Conservation (phyloP, 1,284 basidiomycete genomes). For the Butyriboletus appendiculatus region DNA sequence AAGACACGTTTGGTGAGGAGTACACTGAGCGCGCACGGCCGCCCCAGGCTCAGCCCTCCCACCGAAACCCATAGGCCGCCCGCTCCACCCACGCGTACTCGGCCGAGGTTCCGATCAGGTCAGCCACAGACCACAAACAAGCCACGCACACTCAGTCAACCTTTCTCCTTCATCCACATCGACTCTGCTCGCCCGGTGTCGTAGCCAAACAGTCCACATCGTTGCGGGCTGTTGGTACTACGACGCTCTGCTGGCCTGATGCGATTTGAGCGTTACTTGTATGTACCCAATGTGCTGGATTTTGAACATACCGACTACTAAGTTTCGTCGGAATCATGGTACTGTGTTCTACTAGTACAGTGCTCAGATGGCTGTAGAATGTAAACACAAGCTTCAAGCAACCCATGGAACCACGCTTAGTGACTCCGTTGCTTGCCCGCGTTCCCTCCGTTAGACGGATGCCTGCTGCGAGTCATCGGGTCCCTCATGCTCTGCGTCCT, state of each 20-base stretch:
- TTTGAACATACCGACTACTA: neutral
- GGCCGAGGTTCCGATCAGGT: neutral
- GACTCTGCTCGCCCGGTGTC: constrained; percentile 1
- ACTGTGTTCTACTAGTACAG: no score
- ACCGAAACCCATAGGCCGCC: neutral
- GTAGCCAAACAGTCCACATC: constrained; percentile 21
- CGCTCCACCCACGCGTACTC: neutral
- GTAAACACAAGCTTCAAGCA: neutral
- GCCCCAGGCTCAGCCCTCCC: neutral
- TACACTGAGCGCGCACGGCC: neutral
- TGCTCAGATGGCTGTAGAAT: no score
- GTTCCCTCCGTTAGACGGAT: constrained; percentile 4
- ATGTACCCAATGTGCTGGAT: neutral
- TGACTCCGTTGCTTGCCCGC: neutral
- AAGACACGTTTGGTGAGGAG: neutral
- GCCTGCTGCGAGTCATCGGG: constrained; percentile 3
- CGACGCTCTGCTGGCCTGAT: neutral
- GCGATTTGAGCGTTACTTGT: no score
- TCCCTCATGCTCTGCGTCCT: constrained; percentile 7
- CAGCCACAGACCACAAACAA: constrained; percentile 10
- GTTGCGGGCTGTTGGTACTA: constrained; percentile 6
- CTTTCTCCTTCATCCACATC: no score
- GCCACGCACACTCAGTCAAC: neutral
- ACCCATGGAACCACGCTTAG: neutral
- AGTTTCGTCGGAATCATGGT: no score